Conservation (phyloP, 2,329 filamentous ascomycete species). For the Phoma herbarum region DNA sequence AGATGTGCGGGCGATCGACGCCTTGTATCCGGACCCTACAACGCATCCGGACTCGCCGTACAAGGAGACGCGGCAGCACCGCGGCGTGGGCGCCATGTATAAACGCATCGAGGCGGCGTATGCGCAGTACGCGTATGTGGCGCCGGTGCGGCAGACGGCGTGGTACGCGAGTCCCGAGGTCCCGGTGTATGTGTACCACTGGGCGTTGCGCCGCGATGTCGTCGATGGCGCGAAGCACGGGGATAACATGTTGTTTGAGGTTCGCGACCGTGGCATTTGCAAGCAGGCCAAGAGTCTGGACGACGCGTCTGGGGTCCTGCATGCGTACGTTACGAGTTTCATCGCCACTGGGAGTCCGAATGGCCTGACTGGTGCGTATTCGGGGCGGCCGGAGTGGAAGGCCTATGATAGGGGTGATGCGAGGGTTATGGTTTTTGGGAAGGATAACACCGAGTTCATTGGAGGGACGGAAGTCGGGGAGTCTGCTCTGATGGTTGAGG, state of each 20-base stretch:
- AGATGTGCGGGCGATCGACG: neutral
- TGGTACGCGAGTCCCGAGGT: slow-evolving; percentile 45
- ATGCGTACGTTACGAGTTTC: neutral
- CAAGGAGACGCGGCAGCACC: neutral
- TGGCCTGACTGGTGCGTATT: neutral
- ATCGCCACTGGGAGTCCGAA: slow-evolving; percentile 1
- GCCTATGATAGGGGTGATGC: neutral
- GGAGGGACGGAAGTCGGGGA: slow-evolving; percentile 2
- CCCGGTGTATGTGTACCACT: neutral
- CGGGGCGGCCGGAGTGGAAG: neutral
- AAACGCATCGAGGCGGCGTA: slow-evolving; percentile 68
- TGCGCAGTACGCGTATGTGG: slow-evolving; percentile 71
- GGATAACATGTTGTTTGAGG: slow-evolving; percentile 4
- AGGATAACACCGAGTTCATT: neutral
- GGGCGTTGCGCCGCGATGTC: neutral
- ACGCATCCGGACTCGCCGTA: neutral
- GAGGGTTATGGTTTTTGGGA: neutral
- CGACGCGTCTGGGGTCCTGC: neutral
- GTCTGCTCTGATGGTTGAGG: slow-evolving; percentile 55
- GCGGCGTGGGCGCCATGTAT: slow-evolving; percentile 47
- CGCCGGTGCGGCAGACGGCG: slow-evolving; percentile 69
- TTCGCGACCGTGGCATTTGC: neutral
- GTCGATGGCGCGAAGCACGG: neutral
- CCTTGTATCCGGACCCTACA: neutral
- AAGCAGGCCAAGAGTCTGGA: neutral